Conservation (phyloP, 768 basidiomycete species). For the Phlebiopsis gigantea region DNA sequence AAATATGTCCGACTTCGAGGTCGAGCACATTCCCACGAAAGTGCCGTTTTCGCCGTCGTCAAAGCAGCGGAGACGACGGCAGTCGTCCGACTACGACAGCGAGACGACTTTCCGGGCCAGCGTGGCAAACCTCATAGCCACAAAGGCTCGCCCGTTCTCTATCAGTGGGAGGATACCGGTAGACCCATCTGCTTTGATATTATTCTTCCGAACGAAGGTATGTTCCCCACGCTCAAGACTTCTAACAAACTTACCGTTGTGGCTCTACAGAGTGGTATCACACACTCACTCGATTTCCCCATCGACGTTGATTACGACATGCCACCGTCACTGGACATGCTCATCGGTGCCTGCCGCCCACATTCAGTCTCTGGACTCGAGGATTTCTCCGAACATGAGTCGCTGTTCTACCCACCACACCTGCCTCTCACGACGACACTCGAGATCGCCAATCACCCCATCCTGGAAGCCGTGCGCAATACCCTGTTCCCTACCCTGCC, state of each 20-base stretch:
- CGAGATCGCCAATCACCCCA: slow-evolving; percentile 77
- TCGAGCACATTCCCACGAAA: slow-evolving; percentile 38
- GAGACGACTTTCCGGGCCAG: slow-evolving; percentile 51
- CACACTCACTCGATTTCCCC: slow-evolving; percentile 78
- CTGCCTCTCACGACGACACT: slow-evolving; percentile 72
- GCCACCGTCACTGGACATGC: slow-evolving; percentile 73
- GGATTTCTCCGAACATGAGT: slow-evolving; percentile 54
- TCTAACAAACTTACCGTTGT: not conserved
- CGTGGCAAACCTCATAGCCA: slow-evolving; percentile 48
- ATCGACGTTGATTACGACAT: slow-evolving; percentile 70
- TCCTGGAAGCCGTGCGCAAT: slow-evolving; percentile 70
- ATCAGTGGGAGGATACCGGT: slow-evolving; percentile 66
- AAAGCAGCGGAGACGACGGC: slow-evolving; percentile 19
- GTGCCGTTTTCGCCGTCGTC: slow-evolving; percentile 7
- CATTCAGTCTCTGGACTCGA: slow-evolving; percentile 50
- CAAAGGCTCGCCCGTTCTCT: slow-evolving; percentile 59
- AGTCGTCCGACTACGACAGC: slow-evolving; percentile 41
- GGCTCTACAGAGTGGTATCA: slow-evolving; percentile 57
- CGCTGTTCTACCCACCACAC: slow-evolving; percentile 66
- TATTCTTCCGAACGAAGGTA: slow-evolving; percentile 81
- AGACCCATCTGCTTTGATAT: slow-evolving; percentile 57
- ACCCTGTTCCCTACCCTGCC: slow-evolving; percentile 70
- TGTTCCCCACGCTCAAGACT: not conserved
- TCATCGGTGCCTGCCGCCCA: slow-evolving; percentile 69
- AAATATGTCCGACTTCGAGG: slow-evolving; percentile 53